These are phyloP conservation scores for Trichosporon sp. DNA, from an alignment of 1,284 basidiomycete genomes.

Conservation along the genomic window DNA sequence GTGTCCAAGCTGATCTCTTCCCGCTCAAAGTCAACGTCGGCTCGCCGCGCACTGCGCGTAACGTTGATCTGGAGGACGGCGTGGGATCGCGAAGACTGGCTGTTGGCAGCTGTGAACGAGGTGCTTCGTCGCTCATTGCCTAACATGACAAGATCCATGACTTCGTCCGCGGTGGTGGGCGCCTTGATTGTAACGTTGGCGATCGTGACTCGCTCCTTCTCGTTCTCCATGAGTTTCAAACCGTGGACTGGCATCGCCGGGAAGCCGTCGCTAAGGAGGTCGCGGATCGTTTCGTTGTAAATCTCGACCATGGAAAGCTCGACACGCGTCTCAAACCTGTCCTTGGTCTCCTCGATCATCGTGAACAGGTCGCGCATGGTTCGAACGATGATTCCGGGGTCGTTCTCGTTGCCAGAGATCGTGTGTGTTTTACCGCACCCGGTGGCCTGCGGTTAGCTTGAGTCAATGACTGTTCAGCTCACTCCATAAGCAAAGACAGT, in stretches of 20 bases:
- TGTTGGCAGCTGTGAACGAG: slow-evolving; percentile 90
- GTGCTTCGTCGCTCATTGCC: slow-evolving; percentile 87
- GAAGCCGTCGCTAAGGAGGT: slow-evolving; percentile 75
- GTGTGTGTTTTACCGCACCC: slow-evolving; percentile 98
- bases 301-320: slow-evolving; percentile 93
- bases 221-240: slow-evolving; percentile 89
- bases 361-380: slow-evolving; percentile 96
- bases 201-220: slow-evolving; percentile 75
- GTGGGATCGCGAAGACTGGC: slow-evolving; percentile 91
- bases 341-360: slow-evolving; percentile 77
- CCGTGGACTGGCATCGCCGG: slow-evolving; percentile 70
- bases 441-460: slow-evolving; percentile 68
- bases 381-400: slow-evolving; percentile 90
- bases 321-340: slow-evolving; percentile 80
- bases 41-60: slow-evolving; percentile 67
- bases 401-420: slow-evolving; percentile 81
- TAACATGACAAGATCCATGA: slow-evolving; percentile 83
- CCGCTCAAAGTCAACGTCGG: slow-evolving; percentile 51
- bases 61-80: slow-evolving; percentile 94
- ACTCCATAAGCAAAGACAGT: slow-evolving; percentile 98
- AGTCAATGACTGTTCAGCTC: slow-evolving; percentile 51
- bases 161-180: slow-evolving; percentile 81
- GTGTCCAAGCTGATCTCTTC: slow-evolving; percentile 59
- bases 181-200: slow-evolving; percentile 76
- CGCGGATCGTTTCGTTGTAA: slow-evolving; percentile 97